These are phyloP conservation scores for Arachis stenosperma DNA, from an alignment of 306 rosid genomes.

Conservation along the genomic window DNA sequence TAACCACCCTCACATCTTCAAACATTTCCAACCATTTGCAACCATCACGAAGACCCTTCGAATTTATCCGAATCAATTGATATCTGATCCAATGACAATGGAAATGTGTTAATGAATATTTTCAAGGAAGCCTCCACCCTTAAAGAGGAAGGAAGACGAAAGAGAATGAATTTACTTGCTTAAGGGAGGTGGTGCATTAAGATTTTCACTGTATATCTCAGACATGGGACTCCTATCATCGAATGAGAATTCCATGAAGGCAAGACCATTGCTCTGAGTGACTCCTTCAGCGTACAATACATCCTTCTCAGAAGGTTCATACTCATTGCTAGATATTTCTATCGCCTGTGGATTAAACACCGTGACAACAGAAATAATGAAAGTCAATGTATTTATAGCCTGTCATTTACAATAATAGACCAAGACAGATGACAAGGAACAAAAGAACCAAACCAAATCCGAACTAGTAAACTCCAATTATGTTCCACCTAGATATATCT, in stretches of 20 bases:
- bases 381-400: conserved; percentile 18
- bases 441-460: conserved; percentile 18
- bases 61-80: conserved; percentile 76
- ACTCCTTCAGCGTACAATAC: conserved; percentile 85
- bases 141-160: conserved; percentile 30
- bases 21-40: conserved; percentile 95
- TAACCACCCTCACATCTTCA: conserved; percentile 77
- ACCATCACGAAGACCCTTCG: conserved; percentile 79
- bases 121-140: conserved; percentile 32
- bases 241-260: conserved; percentile 82
- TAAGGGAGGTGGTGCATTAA: conserved; percentile 60
- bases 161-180: conserved; percentile 65
- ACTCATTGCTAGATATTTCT: conserved; percentile 90
- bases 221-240: conserved; percentile 89
- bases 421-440: conserved; percentile 21
- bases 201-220: conserved; percentile 69
- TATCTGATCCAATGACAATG: conserved; percentile 54
- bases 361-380: background rate
- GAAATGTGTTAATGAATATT: conserved; percentile 29
- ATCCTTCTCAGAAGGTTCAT: conserved; percentile 87
- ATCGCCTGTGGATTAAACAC: conserved; percentile 60
- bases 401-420: conserved; percentile 10
- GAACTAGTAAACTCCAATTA: conserved; percentile 17
- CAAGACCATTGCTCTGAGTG: conserved; percentile 86
- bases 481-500: conserved; percentile 21